Evolutionary conservation across 805 yeast species (phyloP).

Genomic region (Saturnispora quitensis): DNA sequence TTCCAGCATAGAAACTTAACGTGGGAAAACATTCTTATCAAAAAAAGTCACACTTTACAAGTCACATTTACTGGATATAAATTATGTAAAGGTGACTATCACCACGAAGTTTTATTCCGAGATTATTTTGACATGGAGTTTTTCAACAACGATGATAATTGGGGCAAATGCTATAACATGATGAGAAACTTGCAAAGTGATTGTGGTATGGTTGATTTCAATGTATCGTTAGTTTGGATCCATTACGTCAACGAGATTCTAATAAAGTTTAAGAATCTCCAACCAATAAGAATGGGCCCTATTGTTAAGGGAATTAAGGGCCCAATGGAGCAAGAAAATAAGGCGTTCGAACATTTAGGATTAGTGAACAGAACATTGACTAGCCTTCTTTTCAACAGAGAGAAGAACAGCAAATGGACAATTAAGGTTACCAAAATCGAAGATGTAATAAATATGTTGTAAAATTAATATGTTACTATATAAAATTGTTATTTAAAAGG

Average conservation of each 20-base stretch:
- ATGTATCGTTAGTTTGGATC: background rate
- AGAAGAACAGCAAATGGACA: background rate
- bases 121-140: background rate
- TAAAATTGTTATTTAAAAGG: background rate
- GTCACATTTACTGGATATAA: background rate
- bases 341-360: background rate
- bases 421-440: background rate
- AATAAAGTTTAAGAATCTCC: background rate
- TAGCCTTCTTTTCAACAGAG: background rate
- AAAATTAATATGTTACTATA: background rate
- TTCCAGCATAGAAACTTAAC: background rate
- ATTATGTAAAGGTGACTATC: background rate
- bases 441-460: background rate
- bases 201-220: background rate
- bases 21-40: background rate
- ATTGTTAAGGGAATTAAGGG: background rate
- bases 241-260: background rate
- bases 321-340: background rate
- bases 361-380: background rate
- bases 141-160: background rate
- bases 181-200: background rate
- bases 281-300: conserved; percentile 1
- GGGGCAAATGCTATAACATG: background rate
- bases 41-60: background rate
- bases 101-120: background rate